Evolutionary conservation across 2,329 filamentous ascomycete genomes (phyloP).

Genomic region (Penicillium sp.): DNA sequence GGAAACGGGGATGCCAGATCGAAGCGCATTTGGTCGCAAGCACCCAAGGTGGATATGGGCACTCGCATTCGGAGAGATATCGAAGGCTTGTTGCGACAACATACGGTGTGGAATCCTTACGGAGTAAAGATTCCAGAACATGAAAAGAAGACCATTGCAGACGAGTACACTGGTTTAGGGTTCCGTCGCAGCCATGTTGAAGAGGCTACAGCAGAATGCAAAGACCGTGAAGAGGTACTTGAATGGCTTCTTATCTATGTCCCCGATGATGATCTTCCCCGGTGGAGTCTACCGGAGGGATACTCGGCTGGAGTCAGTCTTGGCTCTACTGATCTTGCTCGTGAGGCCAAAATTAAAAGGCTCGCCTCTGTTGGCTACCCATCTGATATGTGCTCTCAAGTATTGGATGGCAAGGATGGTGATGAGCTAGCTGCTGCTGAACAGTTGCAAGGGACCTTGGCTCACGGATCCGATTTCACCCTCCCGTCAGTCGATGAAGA

Average conservation of each 20-base stretch:
- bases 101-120: conserved; percentile 86
- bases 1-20: conserved; percentile 40
- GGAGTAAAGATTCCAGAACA: conserved; percentile 63
- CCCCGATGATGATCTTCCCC: conserved; percentile 92
- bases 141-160: conserved; percentile 63
- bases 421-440: conserved; percentile 79
- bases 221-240: conserved; percentile 86
- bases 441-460: conserved; percentile 70
- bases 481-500: conserved; percentile 32
- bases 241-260: conserved; percentile 98
- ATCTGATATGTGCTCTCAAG: conserved; percentile 75
- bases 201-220: conserved; percentile 84
- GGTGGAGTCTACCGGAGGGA: conserved; percentile 86
- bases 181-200: conserved; percentile 89
- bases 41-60: conserved; percentile 92
- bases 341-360: conserved; percentile 79
- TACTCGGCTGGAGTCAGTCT: conserved; percentile 90
- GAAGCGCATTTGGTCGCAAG: conserved; percentile 77
- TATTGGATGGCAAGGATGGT: conserved; percentile 68
- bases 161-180: conserved; percentile 74
- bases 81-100: conserved; percentile 74
- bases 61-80: conserved; percentile 75
- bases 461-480: conserved; percentile 46
- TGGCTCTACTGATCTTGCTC: conserved; percentile 75
- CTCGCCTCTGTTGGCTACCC: conserved; percentile 84